Base-by-base conservation (phyloP, 306 rosid genomes). In the Prunus kanzakura region DNA sequence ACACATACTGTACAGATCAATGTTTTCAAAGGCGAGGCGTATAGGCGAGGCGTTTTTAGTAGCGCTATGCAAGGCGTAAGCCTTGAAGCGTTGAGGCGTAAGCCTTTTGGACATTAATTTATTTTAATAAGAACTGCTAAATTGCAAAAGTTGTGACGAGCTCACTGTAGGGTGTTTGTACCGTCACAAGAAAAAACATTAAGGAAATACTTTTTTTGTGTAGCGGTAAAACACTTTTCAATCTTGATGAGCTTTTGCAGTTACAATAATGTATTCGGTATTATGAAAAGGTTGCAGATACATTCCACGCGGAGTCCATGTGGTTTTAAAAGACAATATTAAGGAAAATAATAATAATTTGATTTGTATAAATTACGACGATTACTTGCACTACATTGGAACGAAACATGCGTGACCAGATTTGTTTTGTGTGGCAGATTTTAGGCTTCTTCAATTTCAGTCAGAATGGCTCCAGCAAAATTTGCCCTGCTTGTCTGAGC, bases 401-500 rank as follows among this genome's bases (percentile, higher is more conserved):
- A 20, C 35, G 51, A 57, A 72, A 15, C 55, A 8, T 14, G 43
- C 22, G 67, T 38, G 18, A 56, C 50, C 27, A 56, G 52, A 14
- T 56, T 51, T 45, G 9, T 54, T 27, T 45, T 72, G 7, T 10
- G 52, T 83, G 58, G n/a, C 91, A 92, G 97, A 82, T 23, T 38
- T 72, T 19, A 69, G 41, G 78, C 64, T 45, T 38, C 64, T 68
- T 58, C 71, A 73, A 71, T 67, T 78, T 47, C 61, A 69, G 81
- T 72, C 82, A 54, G 38, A 82, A 83, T 87, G 96, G 93, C 68
- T 73, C 46, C 87, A 84, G 73, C 60, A 85, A 63, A 78, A 84
- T 20, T 85, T 88, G 43, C 87, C 97, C 19, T 95, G 98, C 83
- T 65, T 88, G 75, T 83, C 86, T 84, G 98, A 95, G 89, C 64